These are phyloP conservation scores for Sporothrix humicola DNA, from an alignment of 2,329 filamentous ascomycete genomes.

Conservation along the genomic window DNA sequence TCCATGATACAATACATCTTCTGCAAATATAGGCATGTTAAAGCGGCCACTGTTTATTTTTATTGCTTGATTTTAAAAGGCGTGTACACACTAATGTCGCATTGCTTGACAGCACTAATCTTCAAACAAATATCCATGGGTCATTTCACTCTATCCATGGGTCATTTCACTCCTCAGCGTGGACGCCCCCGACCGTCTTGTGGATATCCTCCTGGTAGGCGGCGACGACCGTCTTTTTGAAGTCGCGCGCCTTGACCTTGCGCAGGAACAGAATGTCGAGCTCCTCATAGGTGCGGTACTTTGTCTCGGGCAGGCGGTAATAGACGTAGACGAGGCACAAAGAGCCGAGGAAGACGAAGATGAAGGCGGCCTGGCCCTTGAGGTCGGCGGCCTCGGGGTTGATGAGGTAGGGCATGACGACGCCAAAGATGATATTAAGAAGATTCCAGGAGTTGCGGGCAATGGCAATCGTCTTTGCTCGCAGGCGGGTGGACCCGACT, in stretches of 20 bases:
- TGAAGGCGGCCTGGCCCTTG: constrained; percentile 16
- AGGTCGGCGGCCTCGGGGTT: constrained; percentile 25
- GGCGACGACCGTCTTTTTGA: neutral
- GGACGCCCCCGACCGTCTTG: neutral
- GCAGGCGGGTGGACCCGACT: constrained; percentile 20
- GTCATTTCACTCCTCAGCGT: neutral
- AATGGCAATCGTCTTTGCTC: constrained; percentile 24
- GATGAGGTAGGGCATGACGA: constrained; percentile 29
- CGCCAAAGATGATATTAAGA: constrained; percentile 21
- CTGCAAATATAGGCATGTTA: no score
- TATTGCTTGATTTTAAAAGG: no score
- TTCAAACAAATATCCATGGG: neutral
- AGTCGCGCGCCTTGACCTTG: neutral
- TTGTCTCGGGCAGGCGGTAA: constrained; percentile 22
- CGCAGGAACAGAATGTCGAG: constrained; percentile 21
- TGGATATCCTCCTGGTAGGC: constrained; percentile 26
- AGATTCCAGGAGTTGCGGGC: constrained; percentile 15
- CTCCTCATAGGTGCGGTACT: constrained; percentile 24
- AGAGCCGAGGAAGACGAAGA: constrained; percentile 11
- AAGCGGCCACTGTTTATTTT: no score
- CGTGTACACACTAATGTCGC: no score
- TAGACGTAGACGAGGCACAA: neutral
- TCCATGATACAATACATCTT: no score
- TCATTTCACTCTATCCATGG: neutral
- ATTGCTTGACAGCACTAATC: no score